phyloP scores from a whole-genome alignment of 1,284 basidiomycete species.

The Puccinia hordei region DNA sequence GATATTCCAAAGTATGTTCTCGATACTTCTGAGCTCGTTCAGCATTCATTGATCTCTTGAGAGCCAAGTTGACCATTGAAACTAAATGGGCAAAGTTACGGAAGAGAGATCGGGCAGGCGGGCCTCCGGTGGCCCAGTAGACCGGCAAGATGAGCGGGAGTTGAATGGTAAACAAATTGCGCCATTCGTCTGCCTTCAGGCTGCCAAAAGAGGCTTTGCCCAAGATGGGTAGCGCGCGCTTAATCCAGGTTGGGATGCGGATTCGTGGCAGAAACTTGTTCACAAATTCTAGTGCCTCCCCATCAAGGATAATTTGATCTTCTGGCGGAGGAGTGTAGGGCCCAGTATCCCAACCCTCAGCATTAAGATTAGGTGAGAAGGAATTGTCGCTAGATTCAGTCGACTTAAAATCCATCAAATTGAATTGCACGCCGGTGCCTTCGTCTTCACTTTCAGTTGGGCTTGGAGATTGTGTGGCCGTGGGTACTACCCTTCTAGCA shows the following conservation, averaged over 20 bases:
- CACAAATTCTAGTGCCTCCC: background rate
- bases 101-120: background rate
- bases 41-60: conserved; percentile 10
- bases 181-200: conserved; percentile 44
- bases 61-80: conserved; percentile 27
- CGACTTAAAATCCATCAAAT: background rate
- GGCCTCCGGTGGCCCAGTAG: background rate
- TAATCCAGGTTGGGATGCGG: conserved; percentile 29
- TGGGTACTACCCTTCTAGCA: background rate
- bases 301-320: conserved; percentile 39
- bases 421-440: background rate
- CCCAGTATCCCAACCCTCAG: conserved; percentile 9
- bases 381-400: conserved; percentile 20
- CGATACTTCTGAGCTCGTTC: conserved; percentile 18
- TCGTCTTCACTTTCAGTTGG: background rate
- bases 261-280: conserved; percentile 12
- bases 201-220: conserved; percentile 34
- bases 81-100: conserved; percentile 34
- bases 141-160: conserved; percentile 19
- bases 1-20: conserved; percentile 8
- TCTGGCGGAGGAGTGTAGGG: conserved; percentile 7
- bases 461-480: background rate
- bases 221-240: conserved; percentile 31
- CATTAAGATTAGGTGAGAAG: conserved; percentile 7
- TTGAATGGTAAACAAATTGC: conserved; percentile 37